These are phyloP conservation scores for Aspergillus sp. DNA, from an alignment of 2,329 filamentous ascomycete species.

Conservation along the genomic window DNA sequence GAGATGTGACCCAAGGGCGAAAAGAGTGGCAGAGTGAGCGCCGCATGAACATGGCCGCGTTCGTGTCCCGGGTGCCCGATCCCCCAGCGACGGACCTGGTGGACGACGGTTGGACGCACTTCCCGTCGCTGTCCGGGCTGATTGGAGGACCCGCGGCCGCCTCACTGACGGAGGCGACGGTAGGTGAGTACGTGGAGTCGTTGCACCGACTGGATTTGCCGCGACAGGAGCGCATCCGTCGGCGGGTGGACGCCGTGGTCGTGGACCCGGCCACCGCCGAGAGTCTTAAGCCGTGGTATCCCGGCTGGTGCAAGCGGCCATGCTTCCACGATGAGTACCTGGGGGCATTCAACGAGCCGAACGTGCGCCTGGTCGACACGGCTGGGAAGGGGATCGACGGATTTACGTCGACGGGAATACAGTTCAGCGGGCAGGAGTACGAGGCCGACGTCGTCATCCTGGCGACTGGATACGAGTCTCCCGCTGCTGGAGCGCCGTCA, in stretches of 20 bases:
- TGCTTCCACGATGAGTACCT: conserved; percentile 59
- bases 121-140: conserved; percentile 11
- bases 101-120: conserved; percentile 27
- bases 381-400: background rate
- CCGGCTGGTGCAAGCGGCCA: conserved; percentile 63
- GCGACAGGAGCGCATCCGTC: conserved; percentile 9
- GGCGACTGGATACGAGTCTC: background rate
- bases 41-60: conserved; percentile 27
- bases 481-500: too few species aligned
- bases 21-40: conserved; percentile 27
- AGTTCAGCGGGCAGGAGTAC: background rate
- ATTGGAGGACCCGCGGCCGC: conserved; percentile 3
- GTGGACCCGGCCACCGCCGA: conserved; percentile 52
- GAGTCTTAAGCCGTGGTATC: conserved; percentile 60
- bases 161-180: background rate
- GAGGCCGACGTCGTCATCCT: background rate
- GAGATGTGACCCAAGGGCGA: background rate
- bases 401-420: background rate
- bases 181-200: background rate
- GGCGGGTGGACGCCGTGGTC: conserved; percentile 51
- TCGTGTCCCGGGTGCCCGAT: conserved; percentile 14
- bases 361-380: conserved; percentile 64
- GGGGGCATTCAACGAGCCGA: conserved; percentile 56
- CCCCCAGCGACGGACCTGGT: conserved; percentile 20
- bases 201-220: background rate